Conservation (phyloP, 306 rosid species). For the Crataegus laevigata region DNA sequence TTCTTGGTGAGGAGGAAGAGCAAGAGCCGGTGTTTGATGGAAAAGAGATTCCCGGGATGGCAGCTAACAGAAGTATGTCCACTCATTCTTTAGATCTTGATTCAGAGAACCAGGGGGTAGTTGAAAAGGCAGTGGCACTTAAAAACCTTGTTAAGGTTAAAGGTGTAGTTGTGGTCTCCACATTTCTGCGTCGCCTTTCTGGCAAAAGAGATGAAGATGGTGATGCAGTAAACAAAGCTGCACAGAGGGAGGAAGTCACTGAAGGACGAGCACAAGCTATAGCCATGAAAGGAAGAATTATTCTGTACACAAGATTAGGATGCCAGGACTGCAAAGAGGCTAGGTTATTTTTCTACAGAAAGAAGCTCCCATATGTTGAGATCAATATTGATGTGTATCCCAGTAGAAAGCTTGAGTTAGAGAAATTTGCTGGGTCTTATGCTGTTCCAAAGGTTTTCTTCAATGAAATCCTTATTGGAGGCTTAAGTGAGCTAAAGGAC, state of each 20-base stretch:
- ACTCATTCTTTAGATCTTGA: conserved; percentile 39
- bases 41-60: conserved; percentile 65
- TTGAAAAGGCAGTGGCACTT: conserved; percentile 67
- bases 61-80: conserved; percentile 44
- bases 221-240: conserved; percentile 36
- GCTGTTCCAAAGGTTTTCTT: conserved; percentile 78
- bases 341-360: conserved; percentile 52
- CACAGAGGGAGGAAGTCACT: conserved; percentile 24
- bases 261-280: conserved; percentile 23
- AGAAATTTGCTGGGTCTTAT: conserved; percentile 61
- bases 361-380: conserved; percentile 67
- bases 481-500: conserved; percentile 55
- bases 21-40: conserved; percentile 81
- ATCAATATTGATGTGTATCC: conserved; percentile 78
- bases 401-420: conserved; percentile 65
- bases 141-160: conserved; percentile 69
- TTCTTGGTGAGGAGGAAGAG: conserved; percentile 44
- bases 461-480: conserved; percentile 73
- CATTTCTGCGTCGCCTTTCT: conserved; percentile 66
- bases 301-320: conserved; percentile 68
- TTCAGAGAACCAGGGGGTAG: conserved; percentile 55
- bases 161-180: conserved; percentile 60
- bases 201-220: conserved; percentile 46
- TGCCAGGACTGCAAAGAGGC: conserved; percentile 68
- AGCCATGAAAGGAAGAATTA: conserved; percentile 66